Conservation (phyloP, 2,329 filamentous ascomycete genomes). For the Coleophoma cylindrospora region DNA sequence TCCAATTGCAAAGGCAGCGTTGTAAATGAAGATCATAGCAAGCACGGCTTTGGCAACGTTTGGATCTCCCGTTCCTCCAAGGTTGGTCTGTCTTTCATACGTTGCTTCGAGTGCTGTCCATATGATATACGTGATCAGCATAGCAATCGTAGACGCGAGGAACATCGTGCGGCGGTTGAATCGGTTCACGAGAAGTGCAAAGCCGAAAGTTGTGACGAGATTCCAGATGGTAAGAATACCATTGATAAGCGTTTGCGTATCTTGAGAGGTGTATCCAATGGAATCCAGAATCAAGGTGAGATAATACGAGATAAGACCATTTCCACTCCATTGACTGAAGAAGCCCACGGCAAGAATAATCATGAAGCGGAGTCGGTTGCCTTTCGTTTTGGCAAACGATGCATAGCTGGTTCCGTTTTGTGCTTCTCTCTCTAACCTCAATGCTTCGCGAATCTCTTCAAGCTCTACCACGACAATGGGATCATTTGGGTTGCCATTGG, state of each 20-base stretch:
- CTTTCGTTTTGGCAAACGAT: conserved; percentile 15
- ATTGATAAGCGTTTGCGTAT: conserved; percentile 15
- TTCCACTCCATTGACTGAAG: conserved; percentile 16
- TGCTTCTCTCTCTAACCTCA: conserved; percentile 13
- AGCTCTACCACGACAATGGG: conserved; percentile 41
- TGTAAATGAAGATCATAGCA: conserved; percentile 7
- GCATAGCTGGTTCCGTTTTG: conserved; percentile 29
- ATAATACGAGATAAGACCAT: conserved; percentile 19
- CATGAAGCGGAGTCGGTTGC: conserved; percentile 14
- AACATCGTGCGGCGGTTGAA: conserved; percentile 16
- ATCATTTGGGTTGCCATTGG: conserved; percentile 42
- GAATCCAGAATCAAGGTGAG: conserved; percentile 15
- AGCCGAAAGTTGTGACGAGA: conserved; percentile 12
- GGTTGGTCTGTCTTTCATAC: conserved; percentile 8
- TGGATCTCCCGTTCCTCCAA: conserved; percentile 3
- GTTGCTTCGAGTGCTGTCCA: conserved; percentile 17
- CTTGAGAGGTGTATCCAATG: conserved; percentile 13
- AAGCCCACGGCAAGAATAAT: conserved; percentile 11
- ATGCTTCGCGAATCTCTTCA: conserved; percentile 13
- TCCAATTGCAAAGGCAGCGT: neutral
- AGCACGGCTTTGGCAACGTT: conserved; percentile 12
- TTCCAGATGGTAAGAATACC: conserved; percentile 15
- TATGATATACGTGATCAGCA: conserved; percentile 14
- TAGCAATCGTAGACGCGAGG: conserved; percentile 10
- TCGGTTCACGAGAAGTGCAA: conserved; percentile 14